phyloP scores from a whole-genome alignment of 2,329 filamentous ascomycete species.

The Neurospora sp. region DNA sequence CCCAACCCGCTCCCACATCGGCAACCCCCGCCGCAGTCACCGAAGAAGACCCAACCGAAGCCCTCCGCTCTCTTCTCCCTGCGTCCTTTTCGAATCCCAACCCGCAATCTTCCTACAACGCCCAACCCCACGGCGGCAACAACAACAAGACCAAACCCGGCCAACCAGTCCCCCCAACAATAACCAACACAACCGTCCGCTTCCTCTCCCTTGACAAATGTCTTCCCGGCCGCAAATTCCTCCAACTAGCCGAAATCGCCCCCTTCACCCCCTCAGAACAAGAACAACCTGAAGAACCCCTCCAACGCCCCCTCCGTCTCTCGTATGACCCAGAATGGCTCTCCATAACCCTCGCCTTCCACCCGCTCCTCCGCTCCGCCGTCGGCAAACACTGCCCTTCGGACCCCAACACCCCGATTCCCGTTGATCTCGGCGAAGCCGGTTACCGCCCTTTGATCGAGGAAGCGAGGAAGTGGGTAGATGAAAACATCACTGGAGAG shows the following conservation, averaged over 20 bases:
- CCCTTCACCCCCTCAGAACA: constrained; percentile 30
- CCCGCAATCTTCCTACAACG: neutral
- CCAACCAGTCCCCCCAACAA: constrained; percentile 57
- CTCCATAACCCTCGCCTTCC: constrained; percentile 79
- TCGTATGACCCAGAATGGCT: constrained; percentile 93
- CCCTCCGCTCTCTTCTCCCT: constrained; percentile 64
- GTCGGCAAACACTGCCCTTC: constrained; percentile 35
- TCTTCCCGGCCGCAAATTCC: constrained; percentile 65
- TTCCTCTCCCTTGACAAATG: constrained; percentile 94
- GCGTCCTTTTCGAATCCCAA: constrained; percentile 53
- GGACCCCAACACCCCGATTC: constrained; percentile 39
- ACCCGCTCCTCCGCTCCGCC: constrained; percentile 39
- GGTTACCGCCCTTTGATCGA: constrained; percentile 60
- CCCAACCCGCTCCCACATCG: neutral
- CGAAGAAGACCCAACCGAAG: constrained; percentile 41
- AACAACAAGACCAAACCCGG: constrained; percentile 34
- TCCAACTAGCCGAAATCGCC: constrained; percentile 63
- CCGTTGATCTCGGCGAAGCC: constrained; percentile 56
- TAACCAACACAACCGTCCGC: constrained; percentile 67
- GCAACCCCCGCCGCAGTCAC: constrained; percentile 9
- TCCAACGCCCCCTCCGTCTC: constrained; percentile 37
- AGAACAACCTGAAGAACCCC: neutral
- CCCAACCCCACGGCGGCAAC: neutral
- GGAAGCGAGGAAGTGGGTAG: constrained; percentile 66
- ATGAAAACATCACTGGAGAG: constrained; percentile 57